Conservation (phyloP, 148 eudicot genomes). For the Vaccinium darrowii region DNA sequence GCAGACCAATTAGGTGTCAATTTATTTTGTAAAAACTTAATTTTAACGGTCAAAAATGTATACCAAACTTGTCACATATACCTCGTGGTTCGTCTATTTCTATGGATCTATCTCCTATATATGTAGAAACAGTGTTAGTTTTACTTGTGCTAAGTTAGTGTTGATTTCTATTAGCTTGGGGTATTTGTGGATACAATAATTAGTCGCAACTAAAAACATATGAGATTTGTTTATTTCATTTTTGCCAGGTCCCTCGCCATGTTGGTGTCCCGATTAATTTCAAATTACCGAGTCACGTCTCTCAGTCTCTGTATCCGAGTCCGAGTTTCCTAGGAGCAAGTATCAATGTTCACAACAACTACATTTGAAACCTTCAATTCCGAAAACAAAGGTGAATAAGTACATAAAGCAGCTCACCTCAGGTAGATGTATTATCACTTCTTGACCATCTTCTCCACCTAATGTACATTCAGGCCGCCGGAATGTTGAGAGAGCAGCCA, state of each 20-base stretch:
- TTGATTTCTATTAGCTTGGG: background rate
- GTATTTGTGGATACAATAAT: background rate
- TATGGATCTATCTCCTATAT: background rate
- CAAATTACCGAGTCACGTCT: background rate
- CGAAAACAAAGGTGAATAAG: background rate
- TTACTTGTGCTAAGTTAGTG: background rate
- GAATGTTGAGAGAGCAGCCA: conserved; percentile 83
- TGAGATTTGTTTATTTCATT: background rate
- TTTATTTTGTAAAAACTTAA: too few relatives aligned
- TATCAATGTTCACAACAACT: background rate
- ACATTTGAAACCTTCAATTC: background rate
- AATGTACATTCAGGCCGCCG: conserved; percentile 86
- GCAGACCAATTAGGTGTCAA: too few relatives aligned
- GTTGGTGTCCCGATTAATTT: background rate
- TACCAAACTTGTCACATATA: background rate
- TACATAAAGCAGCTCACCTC: conserved; percentile 38
- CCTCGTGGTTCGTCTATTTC: background rate
- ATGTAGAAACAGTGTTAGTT: background rate
- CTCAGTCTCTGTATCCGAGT: background rate
- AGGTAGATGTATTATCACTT: conserved; percentile 71
- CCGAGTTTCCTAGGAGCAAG: background rate
- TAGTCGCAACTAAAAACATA: background rate
- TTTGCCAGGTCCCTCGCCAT: background rate
- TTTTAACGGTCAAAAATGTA: background rate
- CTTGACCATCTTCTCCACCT: conserved; percentile 77